Evolutionary conservation across 306 rosid species (phyloP).

Genomic region (Lathyrus sativus): DNA sequence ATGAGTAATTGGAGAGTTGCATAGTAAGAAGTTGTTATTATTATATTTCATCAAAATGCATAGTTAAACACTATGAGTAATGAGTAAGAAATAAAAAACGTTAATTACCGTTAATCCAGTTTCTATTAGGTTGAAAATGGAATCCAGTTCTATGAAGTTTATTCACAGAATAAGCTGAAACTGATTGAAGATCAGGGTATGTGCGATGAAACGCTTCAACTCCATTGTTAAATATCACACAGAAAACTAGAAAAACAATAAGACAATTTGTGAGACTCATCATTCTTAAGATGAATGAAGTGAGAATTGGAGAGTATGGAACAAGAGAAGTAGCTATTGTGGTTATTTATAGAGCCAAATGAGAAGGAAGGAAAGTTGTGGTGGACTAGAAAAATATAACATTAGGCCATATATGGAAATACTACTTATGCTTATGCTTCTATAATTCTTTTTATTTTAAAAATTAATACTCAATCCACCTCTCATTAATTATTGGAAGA

Average conservation of each 20-base stretch:
- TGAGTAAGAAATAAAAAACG: background rate
- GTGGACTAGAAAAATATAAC: too few species aligned
- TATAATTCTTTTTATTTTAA: too few species aligned
- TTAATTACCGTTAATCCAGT: conserved; percentile 84
- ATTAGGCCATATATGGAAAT: too few species aligned
- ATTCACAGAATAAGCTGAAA: conserved; percentile 24
- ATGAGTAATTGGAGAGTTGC: background rate
- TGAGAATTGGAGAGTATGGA: background rate
- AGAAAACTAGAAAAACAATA: conserved; percentile 26
- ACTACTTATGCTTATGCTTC: too few species aligned
- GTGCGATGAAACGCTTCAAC: conserved; percentile 57
- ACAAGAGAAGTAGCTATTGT: background rate
- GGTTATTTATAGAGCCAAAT: background rate
- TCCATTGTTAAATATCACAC: conserved; percentile 38
- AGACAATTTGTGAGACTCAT: conserved; percentile 35
- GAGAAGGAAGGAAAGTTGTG: too few species aligned
- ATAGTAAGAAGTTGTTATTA: background rate
- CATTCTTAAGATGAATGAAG: conserved; percentile 23
- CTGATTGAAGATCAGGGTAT: conserved; percentile 50
- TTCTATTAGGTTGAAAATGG: conserved; percentile 74
- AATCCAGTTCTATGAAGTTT: conserved; percentile 60
- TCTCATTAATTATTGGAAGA: too few species aligned
- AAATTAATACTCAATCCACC: too few species aligned
- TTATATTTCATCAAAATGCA: background rate
- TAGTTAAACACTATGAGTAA: background rate